Evolutionary conservation across 2,329 filamentous ascomycete species (phyloP).

Genomic region (Cordyceps javanica): DNA sequence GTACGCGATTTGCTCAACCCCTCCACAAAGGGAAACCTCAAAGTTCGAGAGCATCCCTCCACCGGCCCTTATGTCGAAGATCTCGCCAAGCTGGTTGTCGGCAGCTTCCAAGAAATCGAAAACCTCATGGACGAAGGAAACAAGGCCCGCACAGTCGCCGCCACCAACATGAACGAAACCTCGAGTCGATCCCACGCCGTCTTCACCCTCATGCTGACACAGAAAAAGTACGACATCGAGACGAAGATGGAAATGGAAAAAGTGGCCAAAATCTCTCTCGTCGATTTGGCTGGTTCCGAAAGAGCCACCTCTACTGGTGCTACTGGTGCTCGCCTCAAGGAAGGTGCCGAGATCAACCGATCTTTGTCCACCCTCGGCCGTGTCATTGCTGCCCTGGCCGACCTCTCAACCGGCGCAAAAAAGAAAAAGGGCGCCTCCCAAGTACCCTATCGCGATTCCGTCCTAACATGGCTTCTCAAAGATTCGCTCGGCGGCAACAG

Average conservation of each 20-base stretch:
- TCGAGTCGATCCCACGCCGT: conserved; percentile 97
- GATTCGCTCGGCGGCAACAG: conserved; percentile 97
- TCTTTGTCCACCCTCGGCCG: conserved; percentile 93
- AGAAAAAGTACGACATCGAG: conserved; percentile 84
- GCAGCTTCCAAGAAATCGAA: conserved; percentile 92
- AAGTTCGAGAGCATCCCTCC: conserved; percentile 94
- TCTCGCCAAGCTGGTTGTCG: conserved; percentile 87
- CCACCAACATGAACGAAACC: conserved; percentile 99
- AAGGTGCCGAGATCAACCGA: conserved; percentile 97
- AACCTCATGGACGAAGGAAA: conserved; percentile 99
- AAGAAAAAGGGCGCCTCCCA: conserved; percentile 63
- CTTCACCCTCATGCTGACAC: conserved; percentile 91
- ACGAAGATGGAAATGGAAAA: conserved; percentile 98
- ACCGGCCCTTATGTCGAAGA: conserved; percentile 98
- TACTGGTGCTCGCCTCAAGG: conserved; percentile 88
- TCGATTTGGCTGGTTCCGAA: conserved; percentile 96
- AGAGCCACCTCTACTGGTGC: conserved; percentile 95
- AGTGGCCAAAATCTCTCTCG: conserved; percentile 94
- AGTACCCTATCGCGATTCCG: conserved; percentile 94
- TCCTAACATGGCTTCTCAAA: conserved; percentile 93
- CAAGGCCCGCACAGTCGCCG: conserved; percentile 94
- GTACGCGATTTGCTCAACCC: conserved; percentile 95
- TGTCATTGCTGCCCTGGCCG: conserved; percentile 93
- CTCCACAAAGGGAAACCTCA: conserved; percentile 90
- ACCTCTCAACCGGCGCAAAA: conserved; percentile 80